A percentile compares a stretch with the other conserved stretches of the same genome.
Conservation (phyloP, 2,329 filamentous ascomycete species). For the Pseudocercospora fuligena region DNA sequence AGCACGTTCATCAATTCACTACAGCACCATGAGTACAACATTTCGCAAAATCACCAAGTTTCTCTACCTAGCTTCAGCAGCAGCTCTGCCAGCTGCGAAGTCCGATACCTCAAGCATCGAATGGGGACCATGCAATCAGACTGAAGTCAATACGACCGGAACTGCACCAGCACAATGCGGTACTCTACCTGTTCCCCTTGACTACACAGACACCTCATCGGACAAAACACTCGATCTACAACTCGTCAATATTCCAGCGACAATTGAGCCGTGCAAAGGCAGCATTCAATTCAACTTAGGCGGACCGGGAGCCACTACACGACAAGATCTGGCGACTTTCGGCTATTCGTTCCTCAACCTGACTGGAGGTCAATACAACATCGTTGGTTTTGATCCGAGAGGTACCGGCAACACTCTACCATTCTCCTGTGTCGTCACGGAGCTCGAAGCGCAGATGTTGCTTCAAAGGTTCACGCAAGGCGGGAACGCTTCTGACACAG, state of each 20-base stretch:
- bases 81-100: background rate
- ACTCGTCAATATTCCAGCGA: constrained; percentile 37
- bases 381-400: constrained; percentile 23
- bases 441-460: background rate
- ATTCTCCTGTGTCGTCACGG: constrained; percentile 24
- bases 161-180: constrained; percentile 32
- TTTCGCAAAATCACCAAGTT: background rate
- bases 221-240: constrained; percentile 36
- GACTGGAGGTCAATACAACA: constrained; percentile 22
- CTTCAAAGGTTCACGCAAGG: background rate
- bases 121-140: constrained; percentile 12
- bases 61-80: background rate
- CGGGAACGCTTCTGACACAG: constrained; percentile 21
- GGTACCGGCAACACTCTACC: constrained; percentile 29
- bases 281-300: constrained; percentile 44
- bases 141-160: constrained; percentile 6
- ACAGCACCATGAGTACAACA: background rate
- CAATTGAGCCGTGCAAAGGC: constrained; percentile 37
- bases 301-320: constrained; percentile 36
- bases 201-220: constrained; percentile 38
- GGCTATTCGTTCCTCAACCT: background rate
- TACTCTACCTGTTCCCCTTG: constrained; percentile 42
- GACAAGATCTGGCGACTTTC: constrained; percentile 4
- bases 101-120: background rate
- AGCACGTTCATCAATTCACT: background rate